These are phyloP conservation scores for Cryptosporidium bovis DNA, from an alignment of 169 alveolate species.

Conservation along the genomic window DNA sequence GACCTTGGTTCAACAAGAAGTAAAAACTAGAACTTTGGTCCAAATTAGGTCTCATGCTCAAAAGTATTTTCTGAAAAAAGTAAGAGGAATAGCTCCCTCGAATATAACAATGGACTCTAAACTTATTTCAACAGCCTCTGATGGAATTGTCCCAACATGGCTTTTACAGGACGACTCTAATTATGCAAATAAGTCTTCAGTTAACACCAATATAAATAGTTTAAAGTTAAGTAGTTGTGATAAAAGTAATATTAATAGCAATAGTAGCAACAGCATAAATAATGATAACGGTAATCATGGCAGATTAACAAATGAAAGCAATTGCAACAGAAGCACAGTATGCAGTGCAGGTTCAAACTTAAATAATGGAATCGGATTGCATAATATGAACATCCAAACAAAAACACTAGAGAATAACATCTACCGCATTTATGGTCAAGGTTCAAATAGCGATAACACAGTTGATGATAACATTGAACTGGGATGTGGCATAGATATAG, in stretches of 20 bases:
- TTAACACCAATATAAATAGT: constrained; percentile 5
- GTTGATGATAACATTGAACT: not conserved
- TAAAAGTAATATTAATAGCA: not conserved
- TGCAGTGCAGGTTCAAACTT: not conserved
- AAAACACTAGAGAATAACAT: not conserved
- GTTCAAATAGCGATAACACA: not conserved
- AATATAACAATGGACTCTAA: constrained; percentile 57
- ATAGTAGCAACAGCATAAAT: not conserved
- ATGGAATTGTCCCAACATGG: constrained; percentile 74
- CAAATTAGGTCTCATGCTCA: constrained; percentile 87
- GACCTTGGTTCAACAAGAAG: constrained; percentile 80
- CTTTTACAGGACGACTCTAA: constrained; percentile 67
- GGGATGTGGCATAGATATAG: not conserved
- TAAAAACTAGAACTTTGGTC: constrained; percentile 80
- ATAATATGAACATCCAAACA: not conserved
- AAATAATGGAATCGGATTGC: not conserved
- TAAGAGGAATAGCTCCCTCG: constrained; percentile 67
- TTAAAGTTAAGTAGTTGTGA: constrained; percentile 16
- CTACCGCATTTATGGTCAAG: not conserved
- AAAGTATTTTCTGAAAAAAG: constrained; percentile 80
- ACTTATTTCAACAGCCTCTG: constrained; percentile 69
- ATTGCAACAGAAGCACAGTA: not conserved
- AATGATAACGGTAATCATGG: not conserved
- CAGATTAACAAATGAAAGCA: not conserved
- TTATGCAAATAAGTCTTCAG: constrained; percentile 63